Conservation (phyloP, 306 rosid species). For the Vicia faba region DNA sequence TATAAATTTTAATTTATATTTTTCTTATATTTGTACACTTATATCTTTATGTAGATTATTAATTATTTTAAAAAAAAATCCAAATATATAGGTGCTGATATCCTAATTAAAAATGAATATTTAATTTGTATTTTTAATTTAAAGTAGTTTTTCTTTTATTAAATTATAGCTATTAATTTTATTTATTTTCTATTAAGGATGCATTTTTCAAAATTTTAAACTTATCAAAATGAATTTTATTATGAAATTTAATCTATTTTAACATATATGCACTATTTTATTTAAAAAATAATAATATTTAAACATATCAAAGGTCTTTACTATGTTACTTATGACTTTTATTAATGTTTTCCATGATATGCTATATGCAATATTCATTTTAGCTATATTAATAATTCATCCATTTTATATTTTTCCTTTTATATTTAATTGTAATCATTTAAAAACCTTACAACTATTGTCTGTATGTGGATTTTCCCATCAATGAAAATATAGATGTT, state of each 20-base stretch:
- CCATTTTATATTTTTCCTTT: background rate
- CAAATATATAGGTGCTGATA: too few species aligned
- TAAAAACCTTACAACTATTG: background rate
- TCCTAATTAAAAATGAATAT: background rate
- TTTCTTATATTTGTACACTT: background rate
- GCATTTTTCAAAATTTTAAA: background rate
- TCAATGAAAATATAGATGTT: too few species aligned
- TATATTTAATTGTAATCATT: background rate
- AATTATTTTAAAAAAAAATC: background rate
- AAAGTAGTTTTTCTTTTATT: background rate
- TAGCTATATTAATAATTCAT: background rate
- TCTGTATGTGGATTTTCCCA: too few species aligned
- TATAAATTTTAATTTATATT: background rate
- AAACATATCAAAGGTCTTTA: background rate
- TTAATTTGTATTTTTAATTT: background rate
- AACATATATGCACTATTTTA: background rate
- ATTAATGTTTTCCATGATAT: background rate
- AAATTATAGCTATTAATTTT: background rate
- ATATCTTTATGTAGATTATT: background rate
- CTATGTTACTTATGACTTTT: background rate
- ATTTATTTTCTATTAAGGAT: background rate
- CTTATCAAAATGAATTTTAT: background rate
- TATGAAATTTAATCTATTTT: background rate
- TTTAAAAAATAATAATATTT: background rate
- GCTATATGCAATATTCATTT: background rate